phyloP scores from a whole-genome alignment of 495 filamentous ascomycete genomes.

The Terfezia claveryi region DNA sequence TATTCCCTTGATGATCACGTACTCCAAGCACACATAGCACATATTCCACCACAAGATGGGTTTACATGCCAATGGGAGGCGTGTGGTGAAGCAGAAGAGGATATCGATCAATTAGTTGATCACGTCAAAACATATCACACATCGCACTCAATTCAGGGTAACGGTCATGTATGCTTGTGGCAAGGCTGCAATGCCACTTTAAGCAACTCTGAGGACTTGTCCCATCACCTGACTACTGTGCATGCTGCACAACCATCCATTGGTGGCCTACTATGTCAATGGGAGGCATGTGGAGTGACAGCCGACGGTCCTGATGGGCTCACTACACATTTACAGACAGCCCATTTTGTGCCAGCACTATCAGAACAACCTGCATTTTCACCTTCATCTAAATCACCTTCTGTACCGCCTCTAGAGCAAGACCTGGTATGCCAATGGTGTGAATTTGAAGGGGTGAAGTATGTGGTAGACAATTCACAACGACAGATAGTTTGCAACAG shows the following conservation, averaged over 20 bases:
- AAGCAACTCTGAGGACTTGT: constrained; percentile 11
- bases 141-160: background rate
- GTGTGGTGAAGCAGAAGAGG: constrained; percentile 1
- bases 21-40: background rate
- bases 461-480: constrained; percentile 9
- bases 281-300: constrained; percentile 13
- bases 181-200: constrained; percentile 14
- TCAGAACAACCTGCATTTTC: background rate
- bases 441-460: background rate
- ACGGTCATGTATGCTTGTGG: constrained; percentile 13
- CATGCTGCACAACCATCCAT: constrained; percentile 5
- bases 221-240: constrained; percentile 8
- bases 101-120: constrained; percentile 1
- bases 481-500: constrained; percentile 19
- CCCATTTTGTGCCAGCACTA: constrained; percentile 5
- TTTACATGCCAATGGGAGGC: constrained; percentile 4
- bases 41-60: background rate
- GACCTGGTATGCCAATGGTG: constrained; percentile 3
- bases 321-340: constrained; percentile 11
- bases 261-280: constrained; percentile 7
- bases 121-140: constrained; percentile 4
- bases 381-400: background rate
- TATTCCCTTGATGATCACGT: constrained; percentile 3
- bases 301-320: constrained; percentile 11
- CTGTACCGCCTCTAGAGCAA: background rate